Base-by-base conservation (phyloP, 1,284 basidiomycete genomes). In the Sutorius eximius region DNA sequence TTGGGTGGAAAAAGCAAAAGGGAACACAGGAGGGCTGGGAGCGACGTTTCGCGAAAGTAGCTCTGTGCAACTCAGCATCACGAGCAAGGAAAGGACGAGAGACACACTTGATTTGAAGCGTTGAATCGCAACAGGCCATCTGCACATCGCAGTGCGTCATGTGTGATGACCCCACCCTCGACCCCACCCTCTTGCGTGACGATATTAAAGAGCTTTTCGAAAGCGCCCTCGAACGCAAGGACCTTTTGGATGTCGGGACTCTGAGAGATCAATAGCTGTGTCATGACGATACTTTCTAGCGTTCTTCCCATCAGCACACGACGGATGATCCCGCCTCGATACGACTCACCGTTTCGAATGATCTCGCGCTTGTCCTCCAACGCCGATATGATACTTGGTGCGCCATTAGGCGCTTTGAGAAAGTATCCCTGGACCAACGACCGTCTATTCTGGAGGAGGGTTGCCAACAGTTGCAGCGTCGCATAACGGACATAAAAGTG, bases 191-290 rank as follows among this genome's bases (percentile, higher is more conserved):
- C 96, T 56, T 85, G 81, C 8, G 84, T 81, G 58, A 98, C 83
- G 46, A 94, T 94, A 56, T 89, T 88, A 74, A 99, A 94, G 32
- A 98, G 81, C 68, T 91, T 93, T 75, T 99, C 96, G 67, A 99
- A 98, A 0, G 91, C 92, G 30, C 97, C 95, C 63, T 96, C 95
- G 67, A 99, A 99, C 0, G 95, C 95, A 41, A 98, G 85, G 22
- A 98, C 87, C 75, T 98, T 99, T 70, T 98, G 96, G 47, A 99
- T 91, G 69, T 98, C 95, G 33, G 93, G 85, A 65, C 91, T 98
- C 61, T 93, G 89, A 1, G 85, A 83, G 41, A 91, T 85, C 38
- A 99, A 78, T 5, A 86, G 79, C 53, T 96, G 91, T 33, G 96
- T 79, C 69, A 96, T 83, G 13, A 88, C 80, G 34, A 98, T 84